Evolutionary conservation across 768 basidiomycete genomes (phyloP).

Genomic region (Boletus coccyginus): DNA sequence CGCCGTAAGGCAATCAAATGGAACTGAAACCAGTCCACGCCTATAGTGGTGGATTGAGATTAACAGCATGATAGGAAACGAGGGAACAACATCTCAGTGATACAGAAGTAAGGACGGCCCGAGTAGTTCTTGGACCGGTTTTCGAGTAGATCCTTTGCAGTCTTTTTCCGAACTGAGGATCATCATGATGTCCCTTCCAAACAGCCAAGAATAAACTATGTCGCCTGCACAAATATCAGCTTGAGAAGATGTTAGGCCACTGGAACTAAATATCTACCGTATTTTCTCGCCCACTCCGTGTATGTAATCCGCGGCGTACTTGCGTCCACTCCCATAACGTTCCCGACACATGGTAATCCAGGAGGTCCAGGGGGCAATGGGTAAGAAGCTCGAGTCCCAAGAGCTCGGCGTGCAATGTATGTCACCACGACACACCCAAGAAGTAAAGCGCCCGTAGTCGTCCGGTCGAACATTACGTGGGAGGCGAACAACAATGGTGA

Average conservation of each 20-base stretch:
- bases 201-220: not conserved
- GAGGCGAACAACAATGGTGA: not conserved
- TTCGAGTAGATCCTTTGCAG: not conserved
- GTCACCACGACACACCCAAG: not conserved
- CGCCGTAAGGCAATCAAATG: not conserved
- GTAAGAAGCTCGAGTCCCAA: not conserved
- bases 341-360: slow-evolving; percentile 1
- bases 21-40: not conserved
- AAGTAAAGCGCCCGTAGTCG: not conserved
- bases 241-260: no score
- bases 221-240: no score
- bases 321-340: not conserved
- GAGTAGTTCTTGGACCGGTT: not conserved
- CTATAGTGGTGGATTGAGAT: not conserved
- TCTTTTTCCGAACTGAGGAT: slow-evolving; percentile 1
- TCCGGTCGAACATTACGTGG: not conserved
- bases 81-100: not conserved
- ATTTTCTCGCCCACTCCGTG: not conserved
- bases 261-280: no score
- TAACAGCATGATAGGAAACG: not conserved
- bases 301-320: not conserved
- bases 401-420: not conserved
- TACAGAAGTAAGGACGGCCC: not conserved
- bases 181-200: slow-evolving; percentile 7
- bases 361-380: slow-evolving; percentile 1